These are phyloP conservation scores for Chrysoporthe cubensis DNA, from an alignment of 2,329 filamentous ascomycete genomes.

Conservation along the genomic window DNA sequence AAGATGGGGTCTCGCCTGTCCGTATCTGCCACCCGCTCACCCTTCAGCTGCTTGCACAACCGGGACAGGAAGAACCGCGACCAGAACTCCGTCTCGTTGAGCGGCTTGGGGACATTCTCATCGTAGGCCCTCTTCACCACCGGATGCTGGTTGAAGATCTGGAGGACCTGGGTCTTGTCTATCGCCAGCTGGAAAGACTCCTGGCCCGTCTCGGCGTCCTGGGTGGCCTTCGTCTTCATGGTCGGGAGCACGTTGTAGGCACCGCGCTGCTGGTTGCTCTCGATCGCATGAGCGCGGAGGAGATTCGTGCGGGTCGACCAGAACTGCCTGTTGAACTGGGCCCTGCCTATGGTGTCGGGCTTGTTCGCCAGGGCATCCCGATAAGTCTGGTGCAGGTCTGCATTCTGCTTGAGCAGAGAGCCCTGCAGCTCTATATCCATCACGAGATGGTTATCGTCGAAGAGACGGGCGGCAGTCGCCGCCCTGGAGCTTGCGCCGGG, in stretches of 20 bases:
- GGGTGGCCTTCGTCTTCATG: conserved; percentile 74
- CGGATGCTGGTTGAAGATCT: conserved; percentile 92
- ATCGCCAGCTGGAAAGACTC: conserved; percentile 78
- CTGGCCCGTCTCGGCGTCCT: conserved; percentile 61
- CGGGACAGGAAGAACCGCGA: conserved; percentile 90
- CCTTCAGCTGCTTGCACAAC: conserved; percentile 87
- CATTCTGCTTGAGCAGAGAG: conserved; percentile 82
- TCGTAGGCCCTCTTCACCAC: conserved; percentile 90
- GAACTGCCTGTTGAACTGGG: conserved; percentile 88
- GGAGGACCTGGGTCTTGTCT: conserved; percentile 81
- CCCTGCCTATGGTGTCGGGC: conserved; percentile 78
- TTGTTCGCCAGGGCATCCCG: conserved; percentile 83
- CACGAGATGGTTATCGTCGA: conserved; percentile 79
- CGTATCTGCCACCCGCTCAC: conserved; percentile 79
- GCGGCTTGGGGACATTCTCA: conserved; percentile 78
- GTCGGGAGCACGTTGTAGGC: conserved; percentile 93
- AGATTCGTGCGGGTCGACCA: conserved; percentile 89
- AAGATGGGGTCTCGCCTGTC: conserved; percentile 80
- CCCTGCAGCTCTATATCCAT: conserved; percentile 82
- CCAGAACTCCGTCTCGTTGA: conserved; percentile 86
- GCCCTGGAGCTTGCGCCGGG: conserved; percentile 80
- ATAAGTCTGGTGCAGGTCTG: conserved; percentile 78
- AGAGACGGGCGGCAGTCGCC: conserved; percentile 72
- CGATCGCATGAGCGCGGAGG: conserved; percentile 87
- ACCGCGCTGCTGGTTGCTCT: conserved; percentile 82